phyloP scores from a whole-genome alignment of 2,329 filamentous ascomycete genomes.

The Paecilomyces dactylethromorphus region DNA sequence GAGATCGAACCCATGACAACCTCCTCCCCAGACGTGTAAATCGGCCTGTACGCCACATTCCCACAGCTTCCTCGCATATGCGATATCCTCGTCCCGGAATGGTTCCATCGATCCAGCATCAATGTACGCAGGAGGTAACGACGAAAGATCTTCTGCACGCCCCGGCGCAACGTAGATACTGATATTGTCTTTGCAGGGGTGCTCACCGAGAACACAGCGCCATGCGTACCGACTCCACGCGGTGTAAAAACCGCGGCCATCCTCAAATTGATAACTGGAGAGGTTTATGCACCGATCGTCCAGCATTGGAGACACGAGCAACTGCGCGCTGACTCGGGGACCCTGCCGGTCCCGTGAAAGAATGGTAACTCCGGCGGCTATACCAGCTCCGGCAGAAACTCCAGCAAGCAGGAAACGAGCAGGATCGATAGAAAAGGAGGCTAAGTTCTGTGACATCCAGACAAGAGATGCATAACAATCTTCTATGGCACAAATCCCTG shows the following conservation, averaged over 20 bases:
- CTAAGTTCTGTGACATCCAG: background rate
- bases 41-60: background rate
- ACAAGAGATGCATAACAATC: constrained; percentile 2
- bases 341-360: background rate
- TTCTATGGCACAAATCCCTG: background rate
- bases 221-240: background rate
- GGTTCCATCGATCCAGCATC: constrained; percentile 4
- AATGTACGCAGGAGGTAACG: constrained; percentile 4
- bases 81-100: constrained; percentile 3
- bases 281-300: constrained; percentile 3
- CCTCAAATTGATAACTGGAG: background rate
- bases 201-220: background rate
- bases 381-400: background rate
- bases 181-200: background rate
- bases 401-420: constrained; percentile 1
- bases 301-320: constrained; percentile 5
- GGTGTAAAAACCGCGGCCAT: constrained; percentile 1
- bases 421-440: background rate
- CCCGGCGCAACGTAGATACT: constrained; percentile 1
- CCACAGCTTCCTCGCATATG: constrained; percentile 1
- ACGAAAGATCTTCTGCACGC: background rate
- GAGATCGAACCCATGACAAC: constrained; percentile 2
- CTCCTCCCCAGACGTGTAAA: constrained; percentile 2
- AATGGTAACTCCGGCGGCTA: background rate
- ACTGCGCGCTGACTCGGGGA: background rate